Conservation (phyloP, 140 eudicot species). For the Ambrosia hybrid region DNA sequence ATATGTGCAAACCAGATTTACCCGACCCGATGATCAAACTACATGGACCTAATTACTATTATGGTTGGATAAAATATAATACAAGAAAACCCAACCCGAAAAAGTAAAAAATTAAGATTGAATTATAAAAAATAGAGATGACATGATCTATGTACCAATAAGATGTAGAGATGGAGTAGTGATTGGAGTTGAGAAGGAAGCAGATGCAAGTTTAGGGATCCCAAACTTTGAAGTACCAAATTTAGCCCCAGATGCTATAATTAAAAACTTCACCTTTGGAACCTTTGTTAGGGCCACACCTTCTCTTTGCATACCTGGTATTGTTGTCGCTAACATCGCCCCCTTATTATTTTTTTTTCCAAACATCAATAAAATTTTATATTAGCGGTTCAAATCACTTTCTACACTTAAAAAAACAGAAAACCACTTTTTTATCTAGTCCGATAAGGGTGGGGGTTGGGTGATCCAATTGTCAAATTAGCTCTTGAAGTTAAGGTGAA, state of each 20-base stretch:
- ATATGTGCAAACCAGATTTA: too few relatives aligned
- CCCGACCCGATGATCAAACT: too few relatives aligned
- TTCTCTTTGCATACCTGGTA: slow-evolving; percentile 30
- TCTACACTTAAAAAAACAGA: too few relatives aligned
- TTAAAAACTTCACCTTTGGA: slow-evolving; percentile 27
- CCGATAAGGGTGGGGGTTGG: too few relatives aligned
- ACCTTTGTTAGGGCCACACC: slow-evolving; percentile 19
- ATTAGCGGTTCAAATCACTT: neutral
- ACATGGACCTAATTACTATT: too few relatives aligned
- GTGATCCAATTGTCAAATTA: too few relatives aligned
- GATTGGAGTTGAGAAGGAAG: slow-evolving; percentile 18
- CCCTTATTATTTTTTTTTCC: slow-evolving; percentile 19
- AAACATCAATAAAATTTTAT: neutral
- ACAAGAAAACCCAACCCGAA: too few relatives aligned
- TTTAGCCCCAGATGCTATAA: slow-evolving; percentile 24
- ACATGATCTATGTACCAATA: slow-evolving; percentile 3
- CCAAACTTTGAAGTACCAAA: slow-evolving; percentile 29
- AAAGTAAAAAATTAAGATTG: too few relatives aligned
- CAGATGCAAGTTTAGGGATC: slow-evolving; percentile 23
- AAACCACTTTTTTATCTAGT: too few relatives aligned
- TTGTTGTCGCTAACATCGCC: slow-evolving; percentile 20
- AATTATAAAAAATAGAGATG: too few relatives aligned
- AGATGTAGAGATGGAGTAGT: slow-evolving; percentile 25
- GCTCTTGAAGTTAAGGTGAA: too few relatives aligned
- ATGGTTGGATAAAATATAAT: too few relatives aligned